Conservation (phyloP, 257 asterid species). For the Solanum appendiculatum region DNA sequence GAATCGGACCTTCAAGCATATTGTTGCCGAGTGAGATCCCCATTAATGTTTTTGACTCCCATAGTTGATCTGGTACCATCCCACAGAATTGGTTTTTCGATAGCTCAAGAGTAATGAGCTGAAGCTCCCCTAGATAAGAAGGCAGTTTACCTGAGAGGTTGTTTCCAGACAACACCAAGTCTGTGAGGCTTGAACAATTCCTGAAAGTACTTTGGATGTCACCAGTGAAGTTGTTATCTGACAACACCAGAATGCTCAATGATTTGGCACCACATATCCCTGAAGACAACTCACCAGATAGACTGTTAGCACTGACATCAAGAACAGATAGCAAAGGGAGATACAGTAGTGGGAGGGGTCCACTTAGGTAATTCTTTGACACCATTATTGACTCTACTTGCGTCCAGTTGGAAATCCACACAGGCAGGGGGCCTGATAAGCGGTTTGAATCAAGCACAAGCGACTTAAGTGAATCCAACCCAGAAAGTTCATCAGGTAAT, state of each 20-base stretch:
- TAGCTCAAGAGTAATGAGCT: conserved; percentile 41
- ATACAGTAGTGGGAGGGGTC: conserved; percentile 48
- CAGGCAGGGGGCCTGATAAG: conserved; percentile 54
- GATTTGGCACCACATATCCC: conserved; percentile 48
- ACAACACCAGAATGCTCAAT: conserved; percentile 27
- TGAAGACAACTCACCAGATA: conserved; percentile 44
- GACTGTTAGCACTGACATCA: conserved; percentile 47
- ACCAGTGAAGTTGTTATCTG: conserved; percentile 55
- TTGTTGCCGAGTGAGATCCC: conserved; percentile 37
- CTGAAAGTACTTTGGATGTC: conserved; percentile 31
- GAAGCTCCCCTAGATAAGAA: conserved; percentile 51
- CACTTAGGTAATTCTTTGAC: conserved; percentile 47
- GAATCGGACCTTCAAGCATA: conserved; percentile 40
- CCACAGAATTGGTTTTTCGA: conserved; percentile 52
- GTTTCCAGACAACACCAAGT: conserved; percentile 53
- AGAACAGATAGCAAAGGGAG: conserved; percentile 36
- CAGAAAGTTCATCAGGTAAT: conserved; percentile 42
- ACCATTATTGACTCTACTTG: conserved; percentile 26
- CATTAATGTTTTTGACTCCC: conserved; percentile 65
- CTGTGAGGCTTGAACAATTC: conserved; percentile 35
- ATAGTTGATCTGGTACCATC: conserved; percentile 42
- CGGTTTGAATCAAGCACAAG: conserved; percentile 44
- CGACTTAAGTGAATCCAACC: conserved; percentile 34
- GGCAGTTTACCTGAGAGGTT: conserved; percentile 56
- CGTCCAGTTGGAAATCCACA: conserved; percentile 75